Base-by-base conservation (phyloP, 257 asterid genomes). In the Oldenlandia corymbosa region DNA sequence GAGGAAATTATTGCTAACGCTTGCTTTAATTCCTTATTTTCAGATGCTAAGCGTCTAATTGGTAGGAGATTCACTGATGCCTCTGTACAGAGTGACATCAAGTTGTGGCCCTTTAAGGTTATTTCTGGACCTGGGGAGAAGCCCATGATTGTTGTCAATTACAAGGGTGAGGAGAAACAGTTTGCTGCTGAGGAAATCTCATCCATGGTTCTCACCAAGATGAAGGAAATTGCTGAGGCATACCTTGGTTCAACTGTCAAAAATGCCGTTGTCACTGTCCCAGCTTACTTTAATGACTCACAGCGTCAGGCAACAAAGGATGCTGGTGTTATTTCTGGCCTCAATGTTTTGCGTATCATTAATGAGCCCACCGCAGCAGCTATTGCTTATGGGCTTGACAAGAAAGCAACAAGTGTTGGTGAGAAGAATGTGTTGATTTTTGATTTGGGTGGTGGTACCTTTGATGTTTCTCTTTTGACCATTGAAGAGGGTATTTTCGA, bases 311-410 rank as follows among this genome's bases (percentile, higher is more conserved):
- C 82, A 9, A 77, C 82, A 18, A 77, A 77, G 36, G 79, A 77
- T 62, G 82, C 82, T 4, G 82, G 82, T 21, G 78, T 74, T 20
- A 77, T 73, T 47, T 73, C 79, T 63, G 82, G 82, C n/a, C 69
- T 76, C 11, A 72, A 76, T 55, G 81, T 76, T 45, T 54, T 72
- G 81, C 78, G 82, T 1, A 73, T 77, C 14, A 77, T 77, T 23
- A 77, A 77, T 37, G 82, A 77, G 30, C 82, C 82, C 3, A 77
- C 81, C 7, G 81, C 81, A 16, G 81, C 81, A 36, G 81, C 78
- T 12, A 76, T 76, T 69, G 81, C 81, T 10, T 76, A 76, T 41
- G 81, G 78, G 11, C 70, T 77, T 39, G 81, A 77, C 62, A 77
- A 77, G 73, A 77, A 77, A 58, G 73, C 81, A 1, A 49, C 74